A percentile compares a stretch with the other conserved stretches of the same genome.
These are phyloP conservation scores for Xylogone sp. DNA, from an alignment of 2,329 filamentous ascomycete species.

Conservation along the genomic window DNA sequence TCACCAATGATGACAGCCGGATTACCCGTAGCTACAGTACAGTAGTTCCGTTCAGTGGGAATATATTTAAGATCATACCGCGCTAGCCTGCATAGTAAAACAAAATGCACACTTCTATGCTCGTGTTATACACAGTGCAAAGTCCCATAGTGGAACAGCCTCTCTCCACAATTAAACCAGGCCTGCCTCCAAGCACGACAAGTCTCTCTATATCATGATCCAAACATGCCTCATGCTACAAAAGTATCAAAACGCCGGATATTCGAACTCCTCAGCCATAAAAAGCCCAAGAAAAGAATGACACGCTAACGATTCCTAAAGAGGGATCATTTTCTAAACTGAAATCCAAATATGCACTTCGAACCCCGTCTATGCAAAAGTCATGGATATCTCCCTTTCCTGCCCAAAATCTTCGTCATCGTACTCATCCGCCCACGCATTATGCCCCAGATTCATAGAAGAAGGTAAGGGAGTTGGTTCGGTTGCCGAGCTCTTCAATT, in stretches of 20 bases:
- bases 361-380: conserved; percentile 52
- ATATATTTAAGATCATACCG: too few species aligned
- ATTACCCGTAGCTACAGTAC: too few species aligned
- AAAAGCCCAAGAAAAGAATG: too few species aligned
- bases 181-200: background rate
- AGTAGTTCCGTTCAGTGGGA: too few species aligned
- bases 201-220: background rate
- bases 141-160: too few species aligned
- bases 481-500: conserved; percentile 42
- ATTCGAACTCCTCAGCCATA: background rate
- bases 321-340: background rate
- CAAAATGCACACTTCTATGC: too few species aligned
- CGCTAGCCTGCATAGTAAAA: too few species aligned
- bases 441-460: conserved; percentile 34
- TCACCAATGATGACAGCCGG: background rate
- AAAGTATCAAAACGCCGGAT: background rate
- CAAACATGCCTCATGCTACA: background rate
- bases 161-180: background rate
- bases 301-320: background rate
- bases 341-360: background rate
- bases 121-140: too few species aligned
- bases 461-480: conserved; percentile 44
- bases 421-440: conserved; percentile 66
- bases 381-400: conserved; percentile 76
- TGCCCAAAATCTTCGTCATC: conserved; percentile 66